Percentiles rank a stretch among this genome's conserved stretches.
These are phyloP conservation scores for Colletotrichum acutatum DNA, from an alignment of 2,329 filamentous ascomycete genomes.

Conservation along the genomic window DNA sequence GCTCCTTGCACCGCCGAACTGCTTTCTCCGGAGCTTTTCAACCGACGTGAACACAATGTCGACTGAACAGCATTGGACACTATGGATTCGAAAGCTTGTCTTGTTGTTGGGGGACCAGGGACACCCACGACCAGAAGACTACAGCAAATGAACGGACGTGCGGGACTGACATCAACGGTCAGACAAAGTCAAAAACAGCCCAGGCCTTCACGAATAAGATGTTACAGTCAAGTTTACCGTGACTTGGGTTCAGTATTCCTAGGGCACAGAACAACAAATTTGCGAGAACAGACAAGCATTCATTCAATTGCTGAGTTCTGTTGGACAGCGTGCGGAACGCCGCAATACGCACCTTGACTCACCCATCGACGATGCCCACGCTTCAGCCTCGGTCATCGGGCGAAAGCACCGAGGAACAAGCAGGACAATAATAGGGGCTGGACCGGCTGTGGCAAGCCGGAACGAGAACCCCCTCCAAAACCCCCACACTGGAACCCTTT, in stretches of 20 bases:
- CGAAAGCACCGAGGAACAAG: constrained; percentile 3
- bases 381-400: constrained; percentile 21
- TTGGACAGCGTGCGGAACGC: neutral
- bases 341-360: too few relatives aligned
- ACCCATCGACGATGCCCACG: neutral
- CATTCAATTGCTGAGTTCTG: neutral
- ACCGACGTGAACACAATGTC: neutral
- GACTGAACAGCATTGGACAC: neutral
- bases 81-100: neutral
- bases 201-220: neutral
- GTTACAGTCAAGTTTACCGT: neutral
- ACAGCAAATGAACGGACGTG: neutral
- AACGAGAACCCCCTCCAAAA: neutral
- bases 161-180: neutral
- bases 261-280: neutral
- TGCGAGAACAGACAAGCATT: neutral
- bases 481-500: constrained; percentile 16
- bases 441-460: constrained; percentile 1
- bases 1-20: neutral
- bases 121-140: neutral
- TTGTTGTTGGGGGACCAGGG: neutral
- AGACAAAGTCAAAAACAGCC: constrained; percentile 5
- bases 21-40: neutral
- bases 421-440: neutral
- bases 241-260: neutral